Evolutionary conservation across 2,329 filamentous ascomycete genomes (phyloP).

Genomic region (Uncinocarpus reesii): DNA sequence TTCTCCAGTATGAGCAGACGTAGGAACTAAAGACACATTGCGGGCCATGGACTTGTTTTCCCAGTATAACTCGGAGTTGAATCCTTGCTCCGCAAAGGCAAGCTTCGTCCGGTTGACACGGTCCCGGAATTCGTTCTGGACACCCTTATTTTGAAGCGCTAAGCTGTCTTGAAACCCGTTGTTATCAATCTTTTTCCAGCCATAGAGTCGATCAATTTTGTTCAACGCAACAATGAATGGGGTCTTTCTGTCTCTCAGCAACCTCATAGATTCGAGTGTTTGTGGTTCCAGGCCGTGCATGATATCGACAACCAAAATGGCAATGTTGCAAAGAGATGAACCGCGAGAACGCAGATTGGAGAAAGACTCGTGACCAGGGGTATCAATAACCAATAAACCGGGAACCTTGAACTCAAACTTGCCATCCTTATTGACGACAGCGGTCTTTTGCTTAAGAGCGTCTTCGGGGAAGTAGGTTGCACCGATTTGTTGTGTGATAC

Average conservation of each 20-base stretch:
- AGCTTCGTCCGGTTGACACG: constrained; percentile 84
- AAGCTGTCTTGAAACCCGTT: constrained; percentile 95
- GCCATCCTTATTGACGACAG: constrained; percentile 82
- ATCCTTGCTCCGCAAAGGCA: constrained; percentile 89
- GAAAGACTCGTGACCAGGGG: constrained; percentile 99
- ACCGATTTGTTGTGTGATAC: constrained; percentile 99
- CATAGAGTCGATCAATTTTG: constrained; percentile 99
- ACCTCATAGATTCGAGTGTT: constrained; percentile 91
- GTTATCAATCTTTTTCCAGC: constrained; percentile 98
- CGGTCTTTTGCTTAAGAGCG: constrained; percentile 81
- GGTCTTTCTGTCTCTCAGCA: constrained; percentile 86
- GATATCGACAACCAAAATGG: constrained; percentile 96
- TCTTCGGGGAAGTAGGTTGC: constrained; percentile 98
- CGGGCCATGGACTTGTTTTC: constrained; percentile 97
- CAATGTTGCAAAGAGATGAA: constrained; percentile 98
- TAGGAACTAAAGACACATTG: constrained; percentile 91
- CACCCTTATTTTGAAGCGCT: constrained; percentile 77
- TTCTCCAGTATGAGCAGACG: constrained; percentile 96
- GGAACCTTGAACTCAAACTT: constrained; percentile 95
- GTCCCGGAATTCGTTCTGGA: constrained; percentile 89
- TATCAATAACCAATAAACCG: constrained; percentile 92
- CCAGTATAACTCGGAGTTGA: constrained; percentile 94
- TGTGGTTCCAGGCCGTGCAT: constrained; percentile 99
- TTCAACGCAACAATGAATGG: constrained; percentile 98
- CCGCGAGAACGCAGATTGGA: constrained; percentile 93